Evolutionary conservation across 2,329 filamentous ascomycete species (phyloP), one percentile per base, ranked within the genome.

Genomic region (Thielaviopsis populi): DNA sequence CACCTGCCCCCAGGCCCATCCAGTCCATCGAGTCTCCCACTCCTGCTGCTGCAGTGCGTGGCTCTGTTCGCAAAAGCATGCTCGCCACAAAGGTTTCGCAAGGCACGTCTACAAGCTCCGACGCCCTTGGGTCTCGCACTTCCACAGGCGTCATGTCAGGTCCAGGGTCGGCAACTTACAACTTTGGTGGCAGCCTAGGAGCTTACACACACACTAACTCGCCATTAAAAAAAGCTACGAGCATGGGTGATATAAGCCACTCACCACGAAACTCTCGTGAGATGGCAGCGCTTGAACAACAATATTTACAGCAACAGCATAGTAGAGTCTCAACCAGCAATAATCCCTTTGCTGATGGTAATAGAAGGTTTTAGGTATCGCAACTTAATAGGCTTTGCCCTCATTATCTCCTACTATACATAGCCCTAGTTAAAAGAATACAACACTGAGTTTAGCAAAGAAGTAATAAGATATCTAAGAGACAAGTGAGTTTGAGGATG

Each of bases 141-240:
- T 66, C 65, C 1, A 61, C 56, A 30, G 58, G 59, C 15, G 17
- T 46, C 6, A 33, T 6, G 10, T n/a, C 59, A 15, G 61, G 61
- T n/a, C 17, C 46, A 30, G 17, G 11, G 24, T 42, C 13, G 3
- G 56, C 73, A 17, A 71, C 67, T 7, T 63, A 69, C 3, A 72
- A 70, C 65, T 76, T 76, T 71, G 90, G 90, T 17, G 90, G 91
- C 1, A 92, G 81, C 71, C 77, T 96, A 60, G 91, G 91, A 15
- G 80, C 95, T 0, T 91, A 85, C 72, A 86, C 81, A 5, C 89
- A 95, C 72, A 84, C 85, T 5, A 87, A 86, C 48, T 95, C 89
- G 11, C 92, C 92, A 0, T 74, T 97, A 13, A 87, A 90, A 69
- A 96, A 95, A 72, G 80, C 88, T 1, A 77, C 77, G 15, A 83